These are phyloP conservation scores for Hygrophila difformis DNA, from an alignment of 257 asterid species.

Conservation along the genomic window DNA sequence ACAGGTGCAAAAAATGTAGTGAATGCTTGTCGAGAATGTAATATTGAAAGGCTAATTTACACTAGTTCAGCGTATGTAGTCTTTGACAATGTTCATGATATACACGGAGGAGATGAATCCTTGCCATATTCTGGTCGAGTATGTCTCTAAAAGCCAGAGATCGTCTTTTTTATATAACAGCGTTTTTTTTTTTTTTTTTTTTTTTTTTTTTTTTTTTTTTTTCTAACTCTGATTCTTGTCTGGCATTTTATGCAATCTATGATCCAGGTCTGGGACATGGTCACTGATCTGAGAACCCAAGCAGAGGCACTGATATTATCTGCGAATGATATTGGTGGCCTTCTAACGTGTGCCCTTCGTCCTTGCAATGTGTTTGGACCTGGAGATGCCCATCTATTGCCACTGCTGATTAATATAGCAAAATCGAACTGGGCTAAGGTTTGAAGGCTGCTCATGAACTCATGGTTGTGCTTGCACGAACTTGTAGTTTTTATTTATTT, in stretches of 20 bases:
- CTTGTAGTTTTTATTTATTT: not conserved
- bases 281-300: constrained; percentile 78
- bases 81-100: constrained; percentile 42
- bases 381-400: constrained; percentile 60
- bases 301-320: constrained; percentile 73
- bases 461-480: constrained; percentile 3
- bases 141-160: constrained; percentile 15
- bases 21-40: constrained; percentile 70
- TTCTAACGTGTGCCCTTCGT: constrained; percentile 81
- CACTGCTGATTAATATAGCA: constrained; percentile 51
- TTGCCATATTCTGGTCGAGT: constrained; percentile 70
- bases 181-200: too few relatives aligned
- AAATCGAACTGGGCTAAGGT: constrained; percentile 81
- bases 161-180: constrained; percentile 11
- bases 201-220: too few relatives aligned
- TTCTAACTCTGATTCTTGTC: constrained; percentile 7
- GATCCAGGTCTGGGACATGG: constrained; percentile 55
- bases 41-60: constrained; percentile 57
- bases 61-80: constrained; percentile 83
- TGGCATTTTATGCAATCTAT: constrained; percentile 14
- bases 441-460: constrained; percentile 23
- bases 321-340: constrained; percentile 70
- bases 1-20: constrained; percentile 76
- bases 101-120: constrained; percentile 62
- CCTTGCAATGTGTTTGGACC: constrained; percentile 84